Base-by-base conservation (phyloP, 768 basidiomycete species). In the Hydnum rufescens region DNA sequence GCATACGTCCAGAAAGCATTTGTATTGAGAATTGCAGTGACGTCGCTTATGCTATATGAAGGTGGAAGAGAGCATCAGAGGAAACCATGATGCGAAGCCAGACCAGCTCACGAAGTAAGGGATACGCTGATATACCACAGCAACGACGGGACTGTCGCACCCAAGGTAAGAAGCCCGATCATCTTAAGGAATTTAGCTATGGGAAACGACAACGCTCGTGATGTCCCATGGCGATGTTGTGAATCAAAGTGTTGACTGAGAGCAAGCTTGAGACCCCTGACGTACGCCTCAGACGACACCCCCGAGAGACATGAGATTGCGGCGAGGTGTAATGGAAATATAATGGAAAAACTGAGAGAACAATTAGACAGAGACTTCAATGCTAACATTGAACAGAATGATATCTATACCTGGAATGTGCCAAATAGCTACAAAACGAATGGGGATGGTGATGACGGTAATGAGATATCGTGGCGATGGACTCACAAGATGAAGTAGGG, bases 1-100 rank as follows among this genome's bases (percentile, higher is more conserved):
- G 88, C 62, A 62, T 96, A 97, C 3, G 85, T 83, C 64, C 88
- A 90, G 68, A 96, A 90, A 0, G 85, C 81, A 59, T 83, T 85
- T 4, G 82, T 79, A 61, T 93, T 92, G 78, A 84, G 88, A 26
- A 89, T 75, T 0, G 67, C 64, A 30, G 87, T 92, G 26, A 90
- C 76, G 64, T 90, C 86, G 58, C 78, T 81, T 26, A 88, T 70
- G 23, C 88, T 87, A 56, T 26, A 53, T 23, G 48, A 22, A 42
- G 53, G 52, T n/a, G 4, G 22, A 55, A 57, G 32, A 54, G 34
- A 26, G 44, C 8, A 34, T 32, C 30, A 52, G 25, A 8, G 13
- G 16, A 22, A 8, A 36, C 51, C 3, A 22, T 42, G 39, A 22
- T 29, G 36, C 42, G 39, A 36, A 34, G 42, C 42, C n/a, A n/a